Evolutionary conservation across 1,139 yeast genomes (phyloP).

Genomic region (Magnusiomyces magnusii): DNA sequence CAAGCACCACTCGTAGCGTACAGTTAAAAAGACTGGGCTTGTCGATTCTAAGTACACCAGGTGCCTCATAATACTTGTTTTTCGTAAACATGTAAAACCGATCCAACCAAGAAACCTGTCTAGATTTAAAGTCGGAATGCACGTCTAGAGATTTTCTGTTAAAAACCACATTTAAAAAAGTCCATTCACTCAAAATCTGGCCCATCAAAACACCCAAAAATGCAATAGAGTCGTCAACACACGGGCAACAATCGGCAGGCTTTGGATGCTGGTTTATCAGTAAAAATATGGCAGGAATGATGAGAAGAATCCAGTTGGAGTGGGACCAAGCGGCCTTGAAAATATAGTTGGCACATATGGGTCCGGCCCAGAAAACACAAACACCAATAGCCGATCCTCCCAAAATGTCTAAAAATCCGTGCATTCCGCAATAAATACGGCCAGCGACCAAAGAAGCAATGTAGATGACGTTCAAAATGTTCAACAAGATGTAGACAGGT

Average conservation of each 20-base stretch:
- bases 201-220: constrained; percentile 87
- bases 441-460: constrained; percentile 67
- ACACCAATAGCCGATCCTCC: constrained; percentile 63
- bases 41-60: not conserved
- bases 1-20: constrained; percentile 44
- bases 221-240: constrained; percentile 93
- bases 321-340: constrained; percentile 23
- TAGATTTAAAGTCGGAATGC: not conserved
- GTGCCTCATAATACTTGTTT: not conserved
- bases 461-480: constrained; percentile 38
- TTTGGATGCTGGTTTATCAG: constrained; percentile 62
- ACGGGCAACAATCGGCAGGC: constrained; percentile 93
- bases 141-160: not conserved
- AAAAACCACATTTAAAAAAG: constrained; percentile 18
- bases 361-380: constrained; percentile 24
- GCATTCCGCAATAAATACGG: constrained; percentile 95
- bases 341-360: constrained; percentile 19
- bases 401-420: constrained; percentile 72
- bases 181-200: constrained; percentile 51
- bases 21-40: not conserved
- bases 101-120: not conserved
- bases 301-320: constrained; percentile 35
- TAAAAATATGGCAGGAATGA: constrained; percentile 34
- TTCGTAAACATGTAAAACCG: not conserved
- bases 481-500: constrained; percentile 17